A percentile compares a stretch with the other conserved stretches of the same genome.
Evolutionary conservation across 805 yeast species (phyloP).

Genomic region (Yamadazyma nakazawae): DNA sequence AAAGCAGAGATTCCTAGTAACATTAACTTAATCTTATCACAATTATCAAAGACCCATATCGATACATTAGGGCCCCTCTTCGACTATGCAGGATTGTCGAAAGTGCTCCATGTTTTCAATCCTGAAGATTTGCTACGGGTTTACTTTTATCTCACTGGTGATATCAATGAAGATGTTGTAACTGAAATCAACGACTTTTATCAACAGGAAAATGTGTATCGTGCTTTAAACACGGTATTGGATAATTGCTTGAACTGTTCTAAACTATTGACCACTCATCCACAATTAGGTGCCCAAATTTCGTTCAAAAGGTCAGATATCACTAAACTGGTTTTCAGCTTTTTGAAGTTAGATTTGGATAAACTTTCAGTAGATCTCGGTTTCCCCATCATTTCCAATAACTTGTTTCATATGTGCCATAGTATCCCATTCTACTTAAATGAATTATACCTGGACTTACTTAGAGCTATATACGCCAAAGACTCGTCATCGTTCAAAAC

Average conservation of each 20-base stretch:
- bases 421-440: slow-evolving; percentile 2
- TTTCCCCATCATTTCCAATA: slow-evolving; percentile 43
- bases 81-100: slow-evolving; percentile 24
- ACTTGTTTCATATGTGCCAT: slow-evolving; percentile 28
- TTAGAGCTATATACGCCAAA: neutral
- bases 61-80: slow-evolving; percentile 28
- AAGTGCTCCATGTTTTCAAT: slow-evolving; percentile 22
- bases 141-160: slow-evolving; percentile 22
- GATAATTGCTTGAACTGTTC: slow-evolving; percentile 29
- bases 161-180: slow-evolving; percentile 19
- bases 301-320: slow-evolving; percentile 31
- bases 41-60: slow-evolving; percentile 1
- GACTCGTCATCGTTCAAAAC: slow-evolving; percentile 1
- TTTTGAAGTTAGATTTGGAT: slow-evolving; percentile 24
- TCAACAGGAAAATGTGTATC: slow-evolving; percentile 27
- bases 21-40: neutral
- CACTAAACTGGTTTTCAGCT: slow-evolving; percentile 23
- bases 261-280: slow-evolving; percentile 25
- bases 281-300: slow-evolving; percentile 34
- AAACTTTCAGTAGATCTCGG: slow-evolving; percentile 21
- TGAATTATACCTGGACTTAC: neutral
- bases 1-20: slow-evolving; percentile 13
- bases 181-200: slow-evolving; percentile 22
- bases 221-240: slow-evolving; percentile 25
- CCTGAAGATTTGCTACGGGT: slow-evolving; percentile 36